phyloP scores from a whole-genome alignment of 148 eudicot species.

The Pouteria glomerata region DNA sequence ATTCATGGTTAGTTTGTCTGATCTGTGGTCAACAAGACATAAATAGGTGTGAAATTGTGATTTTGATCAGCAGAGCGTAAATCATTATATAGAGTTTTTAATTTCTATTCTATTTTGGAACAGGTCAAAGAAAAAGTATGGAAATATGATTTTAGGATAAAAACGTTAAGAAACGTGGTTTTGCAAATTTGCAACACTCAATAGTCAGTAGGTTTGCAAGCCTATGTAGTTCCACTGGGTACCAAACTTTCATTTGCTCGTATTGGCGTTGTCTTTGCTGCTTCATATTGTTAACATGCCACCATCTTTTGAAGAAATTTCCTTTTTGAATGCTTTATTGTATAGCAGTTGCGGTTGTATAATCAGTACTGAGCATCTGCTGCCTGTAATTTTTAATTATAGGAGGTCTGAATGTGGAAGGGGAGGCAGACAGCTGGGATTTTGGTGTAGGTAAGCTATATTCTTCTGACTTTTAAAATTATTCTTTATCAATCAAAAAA shows the following conservation, averaged over 20 bases:
- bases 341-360: neutral
- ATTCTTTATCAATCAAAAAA: no score
- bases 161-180: neutral
- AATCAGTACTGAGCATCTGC: neutral
- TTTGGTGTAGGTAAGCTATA: conserved; percentile 88
- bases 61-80: neutral
- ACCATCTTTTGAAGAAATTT: neutral
- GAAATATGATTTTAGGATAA: neutral
- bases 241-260: neutral
- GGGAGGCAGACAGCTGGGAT: conserved; percentile 97
- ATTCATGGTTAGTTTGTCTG: no score
- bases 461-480: no score
- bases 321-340: neutral
- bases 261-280: neutral
- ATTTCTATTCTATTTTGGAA: neutral
- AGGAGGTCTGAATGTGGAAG: conserved; percentile 98
- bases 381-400: conserved; percentile 12
- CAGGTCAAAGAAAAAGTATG: neutral
- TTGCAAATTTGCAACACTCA: neutral
- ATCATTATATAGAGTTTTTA: neutral
- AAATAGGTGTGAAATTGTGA: no score
- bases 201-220: neutral
- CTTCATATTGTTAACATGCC: neutral
- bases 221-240: neutral
- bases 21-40: no score